phyloP scores from a whole-genome alignment of 2,329 filamentous ascomycete genomes.

The Phialophora macrospora region DNA sequence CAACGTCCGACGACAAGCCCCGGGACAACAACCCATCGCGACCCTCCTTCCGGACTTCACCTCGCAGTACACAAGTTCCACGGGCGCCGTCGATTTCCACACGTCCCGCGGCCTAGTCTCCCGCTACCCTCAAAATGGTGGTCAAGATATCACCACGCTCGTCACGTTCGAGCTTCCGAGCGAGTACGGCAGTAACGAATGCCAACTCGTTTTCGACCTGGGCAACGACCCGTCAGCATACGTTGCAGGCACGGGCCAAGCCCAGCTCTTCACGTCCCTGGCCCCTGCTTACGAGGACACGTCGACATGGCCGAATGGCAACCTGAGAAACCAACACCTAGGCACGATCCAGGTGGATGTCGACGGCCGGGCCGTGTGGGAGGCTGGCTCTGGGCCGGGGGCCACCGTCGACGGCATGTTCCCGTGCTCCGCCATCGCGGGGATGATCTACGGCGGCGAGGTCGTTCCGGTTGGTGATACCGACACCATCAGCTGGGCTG shows the following conservation, averaged over 20 bases:
- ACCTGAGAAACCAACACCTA: slow-evolving; percentile 35
- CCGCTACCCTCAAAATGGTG: slow-evolving; percentile 54
- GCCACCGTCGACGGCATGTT: slow-evolving; percentile 29
- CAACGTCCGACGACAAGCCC: neutral
- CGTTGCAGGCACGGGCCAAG: slow-evolving; percentile 27
- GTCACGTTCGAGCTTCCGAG: slow-evolving; percentile 36
- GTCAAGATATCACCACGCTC: slow-evolving; percentile 38
- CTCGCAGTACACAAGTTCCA: slow-evolving; percentile 41
- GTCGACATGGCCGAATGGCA: slow-evolving; percentile 36
- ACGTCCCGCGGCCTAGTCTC: slow-evolving; percentile 55
- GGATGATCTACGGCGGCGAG: slow-evolving; percentile 30
- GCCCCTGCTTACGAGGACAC: slow-evolving; percentile 36
- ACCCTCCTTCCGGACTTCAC: slow-evolving; percentile 28
- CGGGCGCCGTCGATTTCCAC: slow-evolving; percentile 43
- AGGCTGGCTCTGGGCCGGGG: slow-evolving; percentile 26
- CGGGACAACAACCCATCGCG: slow-evolving; percentile 17
- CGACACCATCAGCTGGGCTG: slow-evolving; percentile 26
- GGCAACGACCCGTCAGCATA: slow-evolving; percentile 20
- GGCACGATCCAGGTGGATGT: slow-evolving; percentile 32
- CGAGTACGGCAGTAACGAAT: slow-evolving; percentile 29
- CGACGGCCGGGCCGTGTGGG: slow-evolving; percentile 29
- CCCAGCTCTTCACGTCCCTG: slow-evolving; percentile 37
- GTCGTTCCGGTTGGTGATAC: slow-evolving; percentile 27
- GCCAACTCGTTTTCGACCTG: slow-evolving; percentile 38
- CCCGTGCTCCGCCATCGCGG: slow-evolving; percentile 27